A percentile compares a stretch with the other conserved stretches of the same genome.
phyloP scores from a whole-genome alignment of 148 eudicot genomes.

The Fagopyrum esculentum region DNA sequence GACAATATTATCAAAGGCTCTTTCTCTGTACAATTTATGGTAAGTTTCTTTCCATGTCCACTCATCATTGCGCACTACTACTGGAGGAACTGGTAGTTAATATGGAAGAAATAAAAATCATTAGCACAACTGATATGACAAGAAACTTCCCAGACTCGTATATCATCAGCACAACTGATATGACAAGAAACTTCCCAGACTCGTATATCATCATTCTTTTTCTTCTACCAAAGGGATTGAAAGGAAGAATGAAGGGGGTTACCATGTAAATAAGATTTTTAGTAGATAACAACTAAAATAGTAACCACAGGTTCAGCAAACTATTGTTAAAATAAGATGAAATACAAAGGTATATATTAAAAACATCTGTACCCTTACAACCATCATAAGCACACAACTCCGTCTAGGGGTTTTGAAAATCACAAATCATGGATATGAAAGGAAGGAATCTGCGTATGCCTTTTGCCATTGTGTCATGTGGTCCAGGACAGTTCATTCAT shows the following conservation, averaged over 20 bases:
- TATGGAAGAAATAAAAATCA: not conserved
- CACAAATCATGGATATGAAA: too few species aligned
- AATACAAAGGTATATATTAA: too few species aligned
- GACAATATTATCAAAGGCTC: constrained; percentile 90
- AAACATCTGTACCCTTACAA: too few species aligned
- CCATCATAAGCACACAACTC: too few species aligned
- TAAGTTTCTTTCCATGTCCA: constrained; percentile 85
- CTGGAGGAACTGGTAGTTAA: constrained; percentile 65
- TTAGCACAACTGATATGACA: not conserved
- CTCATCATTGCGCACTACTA: constrained; percentile 86
- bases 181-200: not conserved
- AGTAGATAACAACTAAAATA: not conserved
- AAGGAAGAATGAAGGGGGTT: not conserved
- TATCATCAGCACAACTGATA: not conserved
- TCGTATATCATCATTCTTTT: not conserved
- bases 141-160: not conserved
- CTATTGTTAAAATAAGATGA: not conserved
- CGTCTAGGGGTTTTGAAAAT: too few species aligned
- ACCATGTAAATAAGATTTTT: not conserved
- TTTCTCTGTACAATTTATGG: constrained; percentile 67
- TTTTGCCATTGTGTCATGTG: not conserved
- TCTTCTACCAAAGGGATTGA: not conserved
- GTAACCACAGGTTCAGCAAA: not conserved
- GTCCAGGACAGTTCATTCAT: not conserved
- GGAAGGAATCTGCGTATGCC: too few species aligned